phyloP scores from a whole-genome alignment of 1,284 basidiomycete genomes.

The Xerocomus amazonicus region DNA sequence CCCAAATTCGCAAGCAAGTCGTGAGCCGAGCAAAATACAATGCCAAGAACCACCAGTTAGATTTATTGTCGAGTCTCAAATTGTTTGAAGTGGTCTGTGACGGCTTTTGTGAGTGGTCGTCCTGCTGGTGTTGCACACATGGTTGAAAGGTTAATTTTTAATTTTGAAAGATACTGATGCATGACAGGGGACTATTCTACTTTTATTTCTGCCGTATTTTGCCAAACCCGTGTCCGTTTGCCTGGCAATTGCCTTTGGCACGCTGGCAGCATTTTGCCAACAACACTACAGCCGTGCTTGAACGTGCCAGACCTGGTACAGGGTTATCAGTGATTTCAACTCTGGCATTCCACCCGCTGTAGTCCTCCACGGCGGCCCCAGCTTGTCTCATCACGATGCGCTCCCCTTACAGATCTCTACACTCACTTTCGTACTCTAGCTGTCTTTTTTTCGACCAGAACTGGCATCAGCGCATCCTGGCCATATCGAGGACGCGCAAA shows the following conservation, averaged over 20 bases:
- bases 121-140: not conserved
- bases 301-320: constrained; percentile 29
- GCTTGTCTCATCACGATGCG: constrained; percentile 42
- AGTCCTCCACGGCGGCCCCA: constrained; percentile 43
- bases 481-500: too few relatives aligned
- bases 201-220: not conserved
- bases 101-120: not conserved
- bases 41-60: not conserved
- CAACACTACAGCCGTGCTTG: too few relatives aligned
- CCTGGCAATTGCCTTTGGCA: not conserved
- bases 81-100: not conserved
- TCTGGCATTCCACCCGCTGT: constrained; percentile 33
- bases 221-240: not conserved
- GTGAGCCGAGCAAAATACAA: too few relatives aligned
- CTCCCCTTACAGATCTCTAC: constrained; percentile 36
- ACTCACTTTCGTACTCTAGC: too few relatives aligned
- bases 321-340: constrained; percentile 14
- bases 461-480: too few relatives aligned
- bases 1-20: too few relatives aligned
- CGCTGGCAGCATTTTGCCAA: not conserved
- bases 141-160: not conserved
- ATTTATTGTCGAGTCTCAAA: not conserved
- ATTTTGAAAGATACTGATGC: not conserved
- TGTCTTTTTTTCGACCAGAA: too few relatives aligned
- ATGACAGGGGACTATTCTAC: not conserved